These are phyloP conservation scores for Marchantia polymorpha DNA, from an alignment of 225 moss, liverwort and hornwort species.

Conservation along the genomic window DNA sequence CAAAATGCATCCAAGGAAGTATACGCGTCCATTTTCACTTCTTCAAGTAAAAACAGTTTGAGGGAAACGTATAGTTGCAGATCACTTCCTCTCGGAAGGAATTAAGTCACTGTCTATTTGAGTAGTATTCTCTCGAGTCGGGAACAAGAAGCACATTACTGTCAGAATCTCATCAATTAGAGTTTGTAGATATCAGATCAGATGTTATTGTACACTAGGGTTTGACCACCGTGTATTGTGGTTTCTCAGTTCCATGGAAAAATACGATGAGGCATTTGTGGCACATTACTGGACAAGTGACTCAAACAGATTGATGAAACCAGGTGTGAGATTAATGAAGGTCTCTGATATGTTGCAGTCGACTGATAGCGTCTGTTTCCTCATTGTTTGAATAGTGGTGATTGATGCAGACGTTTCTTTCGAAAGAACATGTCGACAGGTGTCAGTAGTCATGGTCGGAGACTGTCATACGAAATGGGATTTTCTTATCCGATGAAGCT, in stretches of 20 bases:
- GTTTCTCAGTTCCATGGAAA: neutral
- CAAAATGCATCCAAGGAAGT: conserved; percentile 81
- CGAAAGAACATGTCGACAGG: too few species aligned
- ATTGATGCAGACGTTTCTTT: too few species aligned
- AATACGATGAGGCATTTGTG: neutral
- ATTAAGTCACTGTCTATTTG: conserved; percentile 31
- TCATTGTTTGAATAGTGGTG: too few species aligned
- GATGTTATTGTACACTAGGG: neutral
- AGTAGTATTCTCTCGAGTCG: neutral
- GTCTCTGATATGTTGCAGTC: too few species aligned
- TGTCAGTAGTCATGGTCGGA: too few species aligned
- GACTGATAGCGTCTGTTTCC: too few species aligned
- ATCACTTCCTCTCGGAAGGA: conserved; percentile 93
- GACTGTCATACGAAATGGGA: too few species aligned
- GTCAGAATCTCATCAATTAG: neutral
- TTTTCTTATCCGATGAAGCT: too few species aligned
- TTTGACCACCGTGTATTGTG: neutral
- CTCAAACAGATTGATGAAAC: neutral
- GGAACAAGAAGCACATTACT: neutral
- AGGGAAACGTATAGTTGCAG: conserved; percentile 98
- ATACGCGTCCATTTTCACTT: conserved; percentile 93
- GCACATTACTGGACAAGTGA: neutral
- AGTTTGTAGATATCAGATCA: neutral
- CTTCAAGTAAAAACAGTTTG: conserved; percentile 74
- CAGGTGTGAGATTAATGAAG: too few species aligned